Percentiles rank a stretch among this genome's conserved stretches.
Conservation (phyloP, 176 grass and related monocot species). For the Miscanthus lutarioriparius region DNA sequence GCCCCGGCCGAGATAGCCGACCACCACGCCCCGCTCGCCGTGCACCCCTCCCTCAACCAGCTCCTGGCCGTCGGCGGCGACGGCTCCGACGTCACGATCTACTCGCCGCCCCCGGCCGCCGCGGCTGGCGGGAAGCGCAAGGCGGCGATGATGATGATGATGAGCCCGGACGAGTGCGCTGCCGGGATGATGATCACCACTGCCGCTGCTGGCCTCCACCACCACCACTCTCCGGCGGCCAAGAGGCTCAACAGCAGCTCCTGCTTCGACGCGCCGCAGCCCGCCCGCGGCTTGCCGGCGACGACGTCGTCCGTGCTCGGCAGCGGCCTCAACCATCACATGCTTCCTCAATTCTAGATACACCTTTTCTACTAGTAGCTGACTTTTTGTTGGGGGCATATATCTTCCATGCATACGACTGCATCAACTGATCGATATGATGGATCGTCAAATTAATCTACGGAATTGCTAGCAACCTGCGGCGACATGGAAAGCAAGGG, state of each 20-base stretch:
- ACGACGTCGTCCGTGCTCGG: constrained; percentile 14
- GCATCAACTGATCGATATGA: background rate
- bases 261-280: too few relatives aligned
- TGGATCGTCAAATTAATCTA: background rate
- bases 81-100: background rate
- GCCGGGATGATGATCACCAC: background rate
- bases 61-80: constrained; percentile 15
- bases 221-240: constrained; percentile 1
- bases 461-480: background rate
- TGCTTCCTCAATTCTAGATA: constrained; percentile 40
- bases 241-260: constrained; percentile 31
- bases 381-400: background rate
- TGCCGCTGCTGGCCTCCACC: background rate
- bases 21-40: constrained; percentile 21
- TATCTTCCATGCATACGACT: background rate
- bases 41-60: constrained; percentile 53
- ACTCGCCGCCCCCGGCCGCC: background rate
- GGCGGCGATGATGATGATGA: background rate
- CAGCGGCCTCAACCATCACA: constrained; percentile 25
- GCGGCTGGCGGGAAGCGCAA: constrained; percentile 5
- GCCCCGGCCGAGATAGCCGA: background rate
- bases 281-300: background rate
- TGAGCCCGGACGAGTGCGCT: background rate
- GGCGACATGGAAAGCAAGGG: background rate
- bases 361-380: background rate